Evolutionary conservation across 169 alveolate species (phyloP).

Genomic region (Babesia ovata): DNA sequence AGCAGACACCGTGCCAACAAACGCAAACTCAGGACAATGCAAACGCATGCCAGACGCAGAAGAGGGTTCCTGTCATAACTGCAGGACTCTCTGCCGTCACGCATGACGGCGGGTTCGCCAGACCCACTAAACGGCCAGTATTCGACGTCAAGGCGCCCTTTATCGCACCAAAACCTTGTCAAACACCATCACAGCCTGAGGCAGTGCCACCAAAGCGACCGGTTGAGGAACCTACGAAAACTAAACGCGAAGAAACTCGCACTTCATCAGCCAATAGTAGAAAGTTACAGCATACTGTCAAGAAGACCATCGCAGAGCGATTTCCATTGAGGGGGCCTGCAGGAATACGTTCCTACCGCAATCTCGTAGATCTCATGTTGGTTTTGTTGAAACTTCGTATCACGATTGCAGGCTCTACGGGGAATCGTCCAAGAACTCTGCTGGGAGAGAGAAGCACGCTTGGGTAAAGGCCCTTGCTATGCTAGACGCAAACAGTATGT

Average conservation of each 20-base stretch:
- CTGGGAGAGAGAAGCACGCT: not conserved
- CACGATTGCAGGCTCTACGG: not conserved
- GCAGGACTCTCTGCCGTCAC: not conserved
- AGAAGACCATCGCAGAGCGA: constrained; percentile 1
- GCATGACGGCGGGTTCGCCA: not conserved
- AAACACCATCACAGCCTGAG: not conserved
- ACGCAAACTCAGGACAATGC: no score
- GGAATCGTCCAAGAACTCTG: not conserved
- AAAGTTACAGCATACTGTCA: not conserved
- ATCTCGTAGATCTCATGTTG: not conserved
- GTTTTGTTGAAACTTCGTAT: not conserved
- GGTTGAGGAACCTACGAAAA: not conserved
- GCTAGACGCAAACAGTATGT: constrained; percentile 18
- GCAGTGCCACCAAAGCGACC: not conserved
- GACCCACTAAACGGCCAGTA: not conserved
- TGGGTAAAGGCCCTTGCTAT: constrained; percentile 26
- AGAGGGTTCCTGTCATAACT: not conserved
- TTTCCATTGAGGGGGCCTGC: constrained; percentile 18
- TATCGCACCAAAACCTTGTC: not conserved
- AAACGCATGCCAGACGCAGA: no score
- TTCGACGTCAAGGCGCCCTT: not conserved
- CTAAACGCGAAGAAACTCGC: not conserved
- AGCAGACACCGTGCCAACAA: no score
- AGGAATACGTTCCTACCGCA: not conserved
- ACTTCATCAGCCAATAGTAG: not conserved